Conservation (phyloP, 2,329 filamentous ascomycete species). For the Aaosphaeria arxii region DNA sequence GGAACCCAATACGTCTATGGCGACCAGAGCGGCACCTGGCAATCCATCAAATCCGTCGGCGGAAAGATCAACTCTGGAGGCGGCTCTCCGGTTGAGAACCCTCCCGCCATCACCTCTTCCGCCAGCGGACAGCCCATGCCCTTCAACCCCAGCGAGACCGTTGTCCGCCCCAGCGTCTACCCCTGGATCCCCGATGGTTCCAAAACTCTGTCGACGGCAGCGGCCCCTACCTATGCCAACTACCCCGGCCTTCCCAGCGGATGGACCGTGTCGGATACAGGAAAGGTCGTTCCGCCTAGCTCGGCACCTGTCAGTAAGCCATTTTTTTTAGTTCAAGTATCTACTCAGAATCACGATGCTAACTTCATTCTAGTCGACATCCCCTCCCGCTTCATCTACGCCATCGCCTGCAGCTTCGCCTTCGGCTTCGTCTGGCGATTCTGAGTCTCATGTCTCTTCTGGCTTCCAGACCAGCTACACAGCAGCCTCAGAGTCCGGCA, state of each 20-base stretch:
- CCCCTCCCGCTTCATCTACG: constrained; percentile 52
- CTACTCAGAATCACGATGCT: constrained; percentile 11
- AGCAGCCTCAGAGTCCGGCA: too few species aligned
- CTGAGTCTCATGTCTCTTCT: constrained; percentile 45
- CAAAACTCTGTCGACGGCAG: constrained; percentile 46
- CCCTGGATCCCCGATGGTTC: constrained; percentile 63
- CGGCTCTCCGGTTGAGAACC: constrained; percentile 53
- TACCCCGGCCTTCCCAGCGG: constrained; percentile 67
- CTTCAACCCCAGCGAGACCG: constrained; percentile 60
- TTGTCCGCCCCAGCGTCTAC: constrained; percentile 42
- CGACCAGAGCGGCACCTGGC: constrained; percentile 74
- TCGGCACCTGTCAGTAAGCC: constrained; percentile 66
- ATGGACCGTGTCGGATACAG: constrained; percentile 75
- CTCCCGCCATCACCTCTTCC: constrained; percentile 62
- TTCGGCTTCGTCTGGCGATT: constrained; percentile 45
- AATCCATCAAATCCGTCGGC: constrained; percentile 76
- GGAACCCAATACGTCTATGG: constrained; percentile 81
- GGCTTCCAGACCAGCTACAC: constrained; percentile 32
- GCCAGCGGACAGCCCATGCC: constrained; percentile 65
- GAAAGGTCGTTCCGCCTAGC: constrained; percentile 74
- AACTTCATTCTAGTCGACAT: constrained; percentile 44
- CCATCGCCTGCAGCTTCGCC: constrained; percentile 46
- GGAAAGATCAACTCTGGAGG: constrained; percentile 68
- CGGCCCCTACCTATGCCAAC: constrained; percentile 44
- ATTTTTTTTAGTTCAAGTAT: constrained; percentile 18